phyloP scores from a whole-genome alignment of 2,329 filamentous ascomycete genomes.

The Epichloe aotearoae region DNA sequence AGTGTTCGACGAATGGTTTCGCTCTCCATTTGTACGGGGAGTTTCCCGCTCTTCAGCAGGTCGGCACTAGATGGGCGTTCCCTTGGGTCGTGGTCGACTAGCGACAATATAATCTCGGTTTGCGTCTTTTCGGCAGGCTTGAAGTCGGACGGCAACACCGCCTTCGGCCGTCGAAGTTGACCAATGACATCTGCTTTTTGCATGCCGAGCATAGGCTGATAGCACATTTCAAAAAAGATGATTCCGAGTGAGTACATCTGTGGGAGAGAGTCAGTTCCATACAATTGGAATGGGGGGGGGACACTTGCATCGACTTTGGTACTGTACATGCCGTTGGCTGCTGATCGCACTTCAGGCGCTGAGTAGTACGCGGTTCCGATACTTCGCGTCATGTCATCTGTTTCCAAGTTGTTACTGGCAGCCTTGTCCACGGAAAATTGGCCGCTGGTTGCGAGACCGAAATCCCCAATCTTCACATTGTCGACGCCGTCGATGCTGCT shows the following conservation, averaged over 20 bases:
- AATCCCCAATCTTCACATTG: conserved; percentile 93
- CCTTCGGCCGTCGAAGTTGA: conserved; percentile 52
- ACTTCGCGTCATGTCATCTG: conserved; percentile 55
- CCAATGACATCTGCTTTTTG: conserved; percentile 52
- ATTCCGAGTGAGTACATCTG: conserved; percentile 93
- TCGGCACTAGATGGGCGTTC: conserved; percentile 73
- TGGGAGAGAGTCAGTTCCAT: not conserved
- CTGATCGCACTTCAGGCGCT: conserved; percentile 77
- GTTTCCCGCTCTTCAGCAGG: conserved; percentile 69
- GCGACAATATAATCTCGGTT: conserved; percentile 61
- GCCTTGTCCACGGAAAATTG: conserved; percentile 54
- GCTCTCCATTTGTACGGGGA: conserved; percentile 86
- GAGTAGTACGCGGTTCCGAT: conserved; percentile 80
- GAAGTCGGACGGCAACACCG: conserved; percentile 62
- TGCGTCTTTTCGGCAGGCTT: conserved; percentile 57
- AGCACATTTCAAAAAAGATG: conserved; percentile 99
- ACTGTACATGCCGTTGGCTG: conserved; percentile 65
- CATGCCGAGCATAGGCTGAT: conserved; percentile 51
- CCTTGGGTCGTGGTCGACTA: conserved; percentile 71
- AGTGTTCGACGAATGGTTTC: conserved; percentile 78
- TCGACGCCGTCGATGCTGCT: conserved; percentile 57
- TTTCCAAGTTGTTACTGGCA: conserved; percentile 27
- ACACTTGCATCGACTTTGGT: conserved; percentile 73
- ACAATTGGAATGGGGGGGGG: not conserved
- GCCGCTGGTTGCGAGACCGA: conserved; percentile 83